Percentiles rank a stretch among this genome's conserved stretches.
Conservation (phyloP, 2,329 filamentous ascomycete species). For the Exophiala bonariae region DNA sequence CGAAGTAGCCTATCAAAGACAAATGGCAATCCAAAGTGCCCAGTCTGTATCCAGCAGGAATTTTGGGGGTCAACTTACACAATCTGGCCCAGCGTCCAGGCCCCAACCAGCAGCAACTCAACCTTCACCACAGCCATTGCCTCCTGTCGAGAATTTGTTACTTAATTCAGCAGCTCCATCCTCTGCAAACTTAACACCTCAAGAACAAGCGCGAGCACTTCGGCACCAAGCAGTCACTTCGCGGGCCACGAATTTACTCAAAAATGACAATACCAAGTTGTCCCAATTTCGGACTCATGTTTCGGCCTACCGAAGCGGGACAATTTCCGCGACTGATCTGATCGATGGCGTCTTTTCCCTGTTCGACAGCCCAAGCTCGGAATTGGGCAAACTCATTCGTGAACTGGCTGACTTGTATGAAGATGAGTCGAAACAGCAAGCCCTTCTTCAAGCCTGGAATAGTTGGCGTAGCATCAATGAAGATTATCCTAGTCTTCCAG, state of each 20-base stretch:
- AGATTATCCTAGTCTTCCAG: conserved; percentile 87
- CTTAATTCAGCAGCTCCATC: conserved; percentile 50
- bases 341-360: conserved; percentile 86
- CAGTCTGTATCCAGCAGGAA: conserved; percentile 76
- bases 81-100: conserved; percentile 48
- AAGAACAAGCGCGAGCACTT: conserved; percentile 77
- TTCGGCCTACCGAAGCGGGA: conserved; percentile 71
- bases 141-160: conserved; percentile 53
- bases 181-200: conserved; percentile 57
- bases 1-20: conserved; percentile 86
- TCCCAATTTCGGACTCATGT: conserved; percentile 75
- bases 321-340: conserved; percentile 71
- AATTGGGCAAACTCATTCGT: conserved; percentile 84
- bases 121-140: conserved; percentile 27
- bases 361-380: conserved; percentile 76
- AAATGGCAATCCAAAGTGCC: conserved; percentile 85
- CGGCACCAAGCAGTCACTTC: conserved; percentile 84
- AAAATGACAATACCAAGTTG: conserved; percentile 74
- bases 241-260: conserved; percentile 76
- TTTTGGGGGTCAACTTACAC: conserved; percentile 78
- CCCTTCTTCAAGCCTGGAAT: conserved; percentile 81
- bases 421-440: conserved; percentile 70
- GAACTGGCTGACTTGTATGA: conserved; percentile 94
- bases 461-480: conserved; percentile 96
- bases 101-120: conserved; percentile 29